phyloP scores from a whole-genome alignment of 2,329 filamentous ascomycete species.

The Coleophoma cylindrospora region DNA sequence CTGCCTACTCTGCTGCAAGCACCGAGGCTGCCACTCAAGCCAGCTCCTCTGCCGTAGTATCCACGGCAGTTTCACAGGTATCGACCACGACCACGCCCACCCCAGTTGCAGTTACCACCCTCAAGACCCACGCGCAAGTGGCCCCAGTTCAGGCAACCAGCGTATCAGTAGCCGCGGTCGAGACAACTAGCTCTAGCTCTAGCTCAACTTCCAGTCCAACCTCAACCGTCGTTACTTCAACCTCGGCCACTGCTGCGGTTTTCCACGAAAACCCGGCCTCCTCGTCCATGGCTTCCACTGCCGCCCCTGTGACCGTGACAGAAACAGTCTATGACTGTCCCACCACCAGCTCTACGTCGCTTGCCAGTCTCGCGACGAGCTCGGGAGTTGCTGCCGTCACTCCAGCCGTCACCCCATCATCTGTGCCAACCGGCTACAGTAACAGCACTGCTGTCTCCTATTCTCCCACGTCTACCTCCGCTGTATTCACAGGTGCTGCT shows the following conservation, averaged over 20 bases:
- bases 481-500: not conserved
- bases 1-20: too few relatives aligned
- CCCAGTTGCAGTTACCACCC: too few relatives aligned
- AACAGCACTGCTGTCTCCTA: not conserved
- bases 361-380: not conserved
- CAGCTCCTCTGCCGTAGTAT: too few relatives aligned
- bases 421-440: not conserved
- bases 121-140: too few relatives aligned
- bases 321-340: not conserved
- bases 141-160: not conserved
- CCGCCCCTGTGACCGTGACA: not conserved
- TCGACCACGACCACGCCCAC: too few relatives aligned
- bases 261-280: not conserved
- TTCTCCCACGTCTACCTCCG: not conserved
- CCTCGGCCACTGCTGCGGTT: not conserved
- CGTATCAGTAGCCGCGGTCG: not conserved
- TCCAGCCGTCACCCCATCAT: not conserved
- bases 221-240: not conserved
- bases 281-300: too few relatives aligned
- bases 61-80: too few relatives aligned
- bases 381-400: not conserved
- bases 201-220: not conserved
- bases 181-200: not conserved
- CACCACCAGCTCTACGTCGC: not conserved
- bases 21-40: too few relatives aligned